A percentile compares a stretch with the other conserved stretches of the same genome.
These are phyloP conservation scores for Pseudofabraea citricarpa DNA, from an alignment of 2,329 filamentous ascomycete species.

Conservation along the genomic window DNA sequence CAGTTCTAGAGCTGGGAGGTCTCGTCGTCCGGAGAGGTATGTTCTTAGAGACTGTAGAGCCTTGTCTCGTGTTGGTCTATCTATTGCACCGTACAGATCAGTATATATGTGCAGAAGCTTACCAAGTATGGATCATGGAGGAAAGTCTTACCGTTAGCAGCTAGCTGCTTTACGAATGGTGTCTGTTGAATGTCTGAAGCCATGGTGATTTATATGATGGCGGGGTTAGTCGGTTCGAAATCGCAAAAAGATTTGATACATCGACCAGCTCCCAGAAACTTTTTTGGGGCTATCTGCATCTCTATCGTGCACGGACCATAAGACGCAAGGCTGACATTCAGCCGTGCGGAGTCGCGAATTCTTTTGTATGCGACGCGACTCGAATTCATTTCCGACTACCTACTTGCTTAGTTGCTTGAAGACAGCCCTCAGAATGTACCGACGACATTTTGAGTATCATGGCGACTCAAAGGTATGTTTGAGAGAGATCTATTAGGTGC, in stretches of 20 bases:
- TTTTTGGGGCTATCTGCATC: no score
- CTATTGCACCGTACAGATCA: conserved; percentile 37
- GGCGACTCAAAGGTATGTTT: background rate
- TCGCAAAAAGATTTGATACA: no score
- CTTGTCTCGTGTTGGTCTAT: conserved; percentile 71
- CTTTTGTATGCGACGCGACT: no score
- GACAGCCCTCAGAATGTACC: no score
- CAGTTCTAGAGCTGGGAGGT: conserved; percentile 64
- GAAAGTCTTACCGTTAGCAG: conserved; percentile 26
- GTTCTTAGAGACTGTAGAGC: conserved; percentile 72
- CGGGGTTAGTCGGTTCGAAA: background rate
- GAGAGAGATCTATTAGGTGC: background rate
- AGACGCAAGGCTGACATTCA: no score
- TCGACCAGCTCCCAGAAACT: no score
- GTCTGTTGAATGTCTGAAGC: conserved; percentile 23
- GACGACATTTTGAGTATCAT: conserved; percentile 1
- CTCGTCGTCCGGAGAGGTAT: conserved; percentile 62
- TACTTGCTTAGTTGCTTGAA: no score
- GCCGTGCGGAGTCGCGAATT: no score
- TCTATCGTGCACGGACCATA: no score
- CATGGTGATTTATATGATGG: conserved; percentile 1
- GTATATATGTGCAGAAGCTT: background rate
- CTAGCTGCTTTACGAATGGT: conserved; percentile 30
- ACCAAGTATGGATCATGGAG: background rate
- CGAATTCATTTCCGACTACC: no score